phyloP scores from a whole-genome alignment of 305 asterid genomes.

The Vinca major region DNA sequence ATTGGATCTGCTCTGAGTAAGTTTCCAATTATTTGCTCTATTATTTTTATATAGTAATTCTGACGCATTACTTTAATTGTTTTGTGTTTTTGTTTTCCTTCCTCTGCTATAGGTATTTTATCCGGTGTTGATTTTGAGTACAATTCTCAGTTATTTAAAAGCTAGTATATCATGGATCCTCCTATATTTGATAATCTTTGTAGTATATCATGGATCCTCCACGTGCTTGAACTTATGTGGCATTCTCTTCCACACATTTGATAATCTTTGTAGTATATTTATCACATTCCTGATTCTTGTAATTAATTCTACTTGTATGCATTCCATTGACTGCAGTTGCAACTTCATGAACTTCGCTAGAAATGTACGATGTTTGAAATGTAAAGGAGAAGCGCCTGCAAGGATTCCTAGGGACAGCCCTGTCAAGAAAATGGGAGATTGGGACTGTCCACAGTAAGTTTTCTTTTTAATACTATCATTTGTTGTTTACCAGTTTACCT shows the following conservation, averaged over 20 bases:
- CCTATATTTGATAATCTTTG: too few species aligned
- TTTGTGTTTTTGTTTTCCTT: too few species aligned
- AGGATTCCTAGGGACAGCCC: slow-evolving; percentile 15
- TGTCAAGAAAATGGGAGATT: slow-evolving; percentile 69
- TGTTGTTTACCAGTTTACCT: neutral
- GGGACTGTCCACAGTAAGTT: slow-evolving; percentile 75
- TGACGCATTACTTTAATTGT: too few species aligned
- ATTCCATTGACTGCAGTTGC: slow-evolving; percentile 52
- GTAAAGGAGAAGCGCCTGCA: slow-evolving; percentile 39
- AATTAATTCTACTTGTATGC: neutral
- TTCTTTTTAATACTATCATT: neutral
- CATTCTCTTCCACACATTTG: neutral
- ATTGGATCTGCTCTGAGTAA: slow-evolving; percentile 31
- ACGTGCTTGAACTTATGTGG: too few species aligned
- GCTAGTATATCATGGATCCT: too few species aligned
- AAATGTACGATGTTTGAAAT: slow-evolving; percentile 48
- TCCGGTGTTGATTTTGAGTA: too few species aligned
- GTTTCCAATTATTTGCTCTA: slow-evolving; percentile 7
- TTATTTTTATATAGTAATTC: too few species aligned
- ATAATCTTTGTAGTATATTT: neutral
- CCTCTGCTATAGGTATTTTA: too few species aligned
- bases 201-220: too few species aligned
- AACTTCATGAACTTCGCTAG: slow-evolving; percentile 65
- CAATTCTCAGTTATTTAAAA: too few species aligned
- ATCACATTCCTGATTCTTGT: neutral